Conservation (phyloP, 1,284 basidiomycete species). For the Rhodotorula sp. region DNA sequence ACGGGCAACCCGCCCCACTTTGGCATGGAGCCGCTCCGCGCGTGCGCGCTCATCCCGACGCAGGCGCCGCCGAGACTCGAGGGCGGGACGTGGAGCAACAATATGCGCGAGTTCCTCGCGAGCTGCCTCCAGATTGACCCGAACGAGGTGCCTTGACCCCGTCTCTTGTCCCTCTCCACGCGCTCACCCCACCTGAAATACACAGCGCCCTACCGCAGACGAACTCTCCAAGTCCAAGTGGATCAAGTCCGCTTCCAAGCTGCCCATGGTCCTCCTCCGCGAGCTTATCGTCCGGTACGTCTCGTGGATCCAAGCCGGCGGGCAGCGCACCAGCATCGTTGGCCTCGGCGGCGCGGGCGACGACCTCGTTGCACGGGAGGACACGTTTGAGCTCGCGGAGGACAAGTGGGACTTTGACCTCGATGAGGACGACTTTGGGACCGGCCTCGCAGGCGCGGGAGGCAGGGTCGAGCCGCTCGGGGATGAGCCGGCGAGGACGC, state of each 20-base stretch:
- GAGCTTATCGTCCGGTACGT: slow-evolving; percentile 79
- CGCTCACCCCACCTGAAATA: neutral
- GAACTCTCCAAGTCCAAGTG: slow-evolving; percentile 89
- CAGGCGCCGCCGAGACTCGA: slow-evolving; percentile 83
- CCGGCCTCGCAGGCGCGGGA: neutral
- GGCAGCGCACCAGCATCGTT: slow-evolving; percentile 75
- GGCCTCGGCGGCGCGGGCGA: slow-evolving; percentile 50
- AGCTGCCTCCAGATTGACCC: slow-evolving; percentile 84
- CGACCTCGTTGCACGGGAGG: slow-evolving; percentile 26
- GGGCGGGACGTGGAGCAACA: slow-evolving; percentile 70
- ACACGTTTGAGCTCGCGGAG: slow-evolving; percentile 40
- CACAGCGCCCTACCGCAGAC: slow-evolving; percentile 80
- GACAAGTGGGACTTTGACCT: slow-evolving; percentile 41
- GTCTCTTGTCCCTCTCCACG: neutral
- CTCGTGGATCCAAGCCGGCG: slow-evolving; percentile 75
- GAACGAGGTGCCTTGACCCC: slow-evolving; percentile 59
- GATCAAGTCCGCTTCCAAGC: slow-evolving; percentile 78
- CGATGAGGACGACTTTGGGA: slow-evolving; percentile 36
- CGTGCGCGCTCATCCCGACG: slow-evolving; percentile 82
- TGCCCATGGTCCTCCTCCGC: slow-evolving; percentile 69
- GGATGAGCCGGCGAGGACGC: slow-evolving; percentile 15
- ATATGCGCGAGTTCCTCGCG: slow-evolving; percentile 86
- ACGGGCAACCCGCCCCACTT: slow-evolving; percentile 86
- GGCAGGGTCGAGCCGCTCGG: slow-evolving; percentile 13
- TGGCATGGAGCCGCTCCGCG: slow-evolving; percentile 72